Conservation (phyloP, 352 stramenopile genomes). For the Thraustochytrium sp. region DNA sequence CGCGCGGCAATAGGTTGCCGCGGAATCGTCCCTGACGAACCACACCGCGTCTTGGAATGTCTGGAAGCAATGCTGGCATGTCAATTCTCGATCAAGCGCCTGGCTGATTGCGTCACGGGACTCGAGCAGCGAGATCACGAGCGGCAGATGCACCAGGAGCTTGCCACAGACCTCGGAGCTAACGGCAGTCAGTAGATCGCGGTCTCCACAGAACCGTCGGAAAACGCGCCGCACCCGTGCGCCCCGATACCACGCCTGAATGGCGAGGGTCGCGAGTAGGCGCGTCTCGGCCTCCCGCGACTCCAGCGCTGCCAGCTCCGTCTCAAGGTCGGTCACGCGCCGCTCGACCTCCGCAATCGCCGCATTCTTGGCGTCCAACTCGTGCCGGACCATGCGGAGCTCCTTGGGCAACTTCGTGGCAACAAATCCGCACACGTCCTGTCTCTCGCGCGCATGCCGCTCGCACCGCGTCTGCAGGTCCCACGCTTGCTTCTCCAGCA, state of each 20-base stretch:
- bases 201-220: background rate
- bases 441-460: background rate
- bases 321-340: background rate
- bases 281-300: background rate
- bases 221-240: background rate
- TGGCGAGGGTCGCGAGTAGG: background rate
- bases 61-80: slow-evolving; percentile 29
- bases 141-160: background rate
- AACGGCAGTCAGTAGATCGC: background rate
- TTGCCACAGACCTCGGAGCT: background rate
- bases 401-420: background rate
- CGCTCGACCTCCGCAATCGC: background rate
- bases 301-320: background rate
- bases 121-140: background rate
- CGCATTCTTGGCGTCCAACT: background rate
- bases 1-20: background rate
- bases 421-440: background rate
- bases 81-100: background rate
- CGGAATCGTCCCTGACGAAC: background rate
- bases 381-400: background rate
- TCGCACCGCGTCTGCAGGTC: background rate
- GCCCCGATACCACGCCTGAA: slow-evolving; percentile 13
- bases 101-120: background rate
- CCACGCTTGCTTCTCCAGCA: background rate
- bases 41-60: slow-evolving; percentile 2